Evolutionary conservation across 192 early-diverging fungal genomes (phyloP), one percentile per base, ranked within the genome.

Genomic region (Phycomyces nitens): DNA sequence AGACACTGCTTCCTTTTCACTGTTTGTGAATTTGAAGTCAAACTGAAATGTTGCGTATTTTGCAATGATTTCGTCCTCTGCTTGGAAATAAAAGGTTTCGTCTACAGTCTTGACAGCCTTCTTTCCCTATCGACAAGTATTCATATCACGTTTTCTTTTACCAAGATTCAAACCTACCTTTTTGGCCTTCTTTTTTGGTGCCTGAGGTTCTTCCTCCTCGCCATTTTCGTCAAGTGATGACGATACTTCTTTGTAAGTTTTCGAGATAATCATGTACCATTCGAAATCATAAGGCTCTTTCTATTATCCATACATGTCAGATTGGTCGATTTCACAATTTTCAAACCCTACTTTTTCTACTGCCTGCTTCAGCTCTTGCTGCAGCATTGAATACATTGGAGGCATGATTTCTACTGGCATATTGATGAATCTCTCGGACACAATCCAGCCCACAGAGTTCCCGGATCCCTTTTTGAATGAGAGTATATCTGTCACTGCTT

Each of bases 331-430:
- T 24, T 58, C n/a, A 7, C 29, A 47, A 12, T 7, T 7, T 34
- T 34, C 29, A 34, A 34, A 34, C 2, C 29, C 2, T 80, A 88
- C 88, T 52, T 89, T 85, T 5, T 86, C 86, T 16, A 88, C 70
- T 12, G 88, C 88, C 79, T 82, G 80, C 54, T 90, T 76, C 50
- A 93, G 75, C 66, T 97, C 96, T 43, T 94, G 89, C 39, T 84
- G 60, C 41, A 97, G 79, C 92, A 97, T 92, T 23, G 83, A 86
- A 65, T 94, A 88, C 92, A 99, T 92, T 1, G 90, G 93, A 18
- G 94, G 88, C 1, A 90, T 84, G 9, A 97, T 81, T 66, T 96
- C 89, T 24, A 94, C 92, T 11, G 96, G 96, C 92, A 99, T 94
- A 69, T 99, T 99, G 69, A 99, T 84, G 22, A 99, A 83, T 6